These are phyloP conservation scores for Apiospora kogelbergensis DNA, from an alignment of 2,329 filamentous ascomycete species.

Conservation along the genomic window DNA sequence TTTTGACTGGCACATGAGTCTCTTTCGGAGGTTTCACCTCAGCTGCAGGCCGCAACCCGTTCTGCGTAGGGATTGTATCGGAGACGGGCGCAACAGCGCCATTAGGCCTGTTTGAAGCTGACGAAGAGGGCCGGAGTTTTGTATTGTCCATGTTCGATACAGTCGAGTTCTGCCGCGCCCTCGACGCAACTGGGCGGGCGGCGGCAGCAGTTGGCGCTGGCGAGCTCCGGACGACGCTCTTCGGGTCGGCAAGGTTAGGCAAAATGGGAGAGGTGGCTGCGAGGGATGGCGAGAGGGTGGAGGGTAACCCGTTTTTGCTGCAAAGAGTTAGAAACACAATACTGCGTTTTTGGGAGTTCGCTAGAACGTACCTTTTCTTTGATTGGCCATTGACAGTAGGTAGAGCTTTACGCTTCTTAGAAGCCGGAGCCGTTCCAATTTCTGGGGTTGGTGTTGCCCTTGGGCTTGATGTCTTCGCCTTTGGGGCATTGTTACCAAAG, in stretches of 20 bases:
- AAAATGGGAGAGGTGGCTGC: constrained; percentile 72
- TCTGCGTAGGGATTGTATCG: constrained; percentile 32
- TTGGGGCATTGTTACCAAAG: constrained; percentile 49
- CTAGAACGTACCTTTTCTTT: constrained; percentile 71
- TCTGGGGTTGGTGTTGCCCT: constrained; percentile 68
- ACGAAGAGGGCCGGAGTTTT: constrained; percentile 56
- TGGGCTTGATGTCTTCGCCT: constrained; percentile 64
- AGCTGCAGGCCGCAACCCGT: constrained; percentile 29
- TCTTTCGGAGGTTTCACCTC: constrained; percentile 57
- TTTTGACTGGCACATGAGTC: constrained; percentile 37
- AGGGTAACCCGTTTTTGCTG: constrained; percentile 36
- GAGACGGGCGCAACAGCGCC: constrained; percentile 42
- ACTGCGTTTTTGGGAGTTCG: not conserved
- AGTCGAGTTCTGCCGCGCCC: constrained; percentile 74
- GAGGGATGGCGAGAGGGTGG: constrained; percentile 65
- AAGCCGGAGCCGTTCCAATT: constrained; percentile 36
- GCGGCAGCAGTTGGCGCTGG: constrained; percentile 55
- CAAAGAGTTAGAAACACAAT: not conserved
- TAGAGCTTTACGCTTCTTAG: constrained; percentile 70
- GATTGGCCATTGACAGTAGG: constrained; percentile 65
- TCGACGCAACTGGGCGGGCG: constrained; percentile 65
- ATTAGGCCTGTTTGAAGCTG: constrained; percentile 62
- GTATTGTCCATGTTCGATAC: constrained; percentile 57
- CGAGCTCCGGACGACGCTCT: constrained; percentile 51
- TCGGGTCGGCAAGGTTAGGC: constrained; percentile 64